Evolutionary conservation across 495 filamentous ascomycete genomes (phyloP), one percentile per base, ranked within the genome.

Genomic region (Hyphodiscus hymeniophilus): DNA sequence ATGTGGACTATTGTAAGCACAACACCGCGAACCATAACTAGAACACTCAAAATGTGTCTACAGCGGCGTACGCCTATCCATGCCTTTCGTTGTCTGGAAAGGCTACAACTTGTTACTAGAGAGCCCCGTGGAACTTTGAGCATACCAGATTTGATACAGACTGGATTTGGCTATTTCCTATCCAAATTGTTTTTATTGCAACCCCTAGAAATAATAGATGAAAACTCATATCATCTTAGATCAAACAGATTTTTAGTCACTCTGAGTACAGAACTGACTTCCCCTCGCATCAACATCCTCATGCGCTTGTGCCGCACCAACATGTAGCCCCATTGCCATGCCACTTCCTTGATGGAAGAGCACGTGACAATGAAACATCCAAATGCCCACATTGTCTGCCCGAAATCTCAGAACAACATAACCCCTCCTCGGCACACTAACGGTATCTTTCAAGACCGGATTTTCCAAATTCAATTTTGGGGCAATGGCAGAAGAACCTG

Each of bases 351-450:
- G 74, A 58, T 90, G 86, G 82, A 83, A 89, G 66, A 87, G 81
- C 18, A 89, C 72, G 64, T 88, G 85, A 66, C 87, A 91, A 60
- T 91, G 87, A 58, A 90, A 82, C 31, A 89, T 63, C 77, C 81
- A 89, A 39, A 89, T 73, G 38, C 83, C 89, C 16, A 84, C 80
- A 60, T 95, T 94, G 46, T 74, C 59, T 0, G 78, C 77, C 21
- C 59, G 62, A 51, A 82, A 80, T 38, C 79, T 71, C 35, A 84
- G 55, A 7, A 84, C 74, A 7, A 73, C 72, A 58, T 79, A 71
- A n/a, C 76, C 78, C 32, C 72, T 66, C 4, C 76, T 66, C 23
- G 65, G 66, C 16, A 83, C 70, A 33, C 65, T 56, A 1, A 83
- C 55, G 0, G 76, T 81, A 63, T 84, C 81, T 35, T 75, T 67